Percentiles rank a stretch among this genome's conserved stretches.
These are phyloP conservation scores for Volvox carteri DNA, from an alignment of 163 green algal genomes.

Conservation along the genomic window DNA sequence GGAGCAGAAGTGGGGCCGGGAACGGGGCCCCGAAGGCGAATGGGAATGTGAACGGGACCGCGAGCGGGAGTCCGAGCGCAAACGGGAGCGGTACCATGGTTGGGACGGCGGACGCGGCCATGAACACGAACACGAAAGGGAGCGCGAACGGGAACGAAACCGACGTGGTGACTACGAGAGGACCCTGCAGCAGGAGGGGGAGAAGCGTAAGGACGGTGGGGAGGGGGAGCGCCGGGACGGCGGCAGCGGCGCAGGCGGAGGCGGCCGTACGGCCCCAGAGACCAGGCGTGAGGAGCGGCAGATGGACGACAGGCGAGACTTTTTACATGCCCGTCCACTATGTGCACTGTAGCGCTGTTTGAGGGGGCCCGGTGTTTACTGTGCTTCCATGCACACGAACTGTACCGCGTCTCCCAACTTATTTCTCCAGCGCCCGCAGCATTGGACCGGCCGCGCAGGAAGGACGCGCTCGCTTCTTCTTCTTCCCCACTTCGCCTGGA, in stretches of 20 bases:
- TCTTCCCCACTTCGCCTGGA: no score
- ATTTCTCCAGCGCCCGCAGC: no score
- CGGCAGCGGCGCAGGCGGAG: neutral
- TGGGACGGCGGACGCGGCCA: neutral
- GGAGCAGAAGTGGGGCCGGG: neutral
- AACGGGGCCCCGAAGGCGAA: no score
- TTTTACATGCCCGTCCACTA: no score
- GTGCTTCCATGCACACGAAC: no score
- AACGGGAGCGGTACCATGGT: neutral
- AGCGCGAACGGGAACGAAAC: neutral
- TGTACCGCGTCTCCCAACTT: no score
- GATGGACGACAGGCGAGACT: conserved; percentile 22
- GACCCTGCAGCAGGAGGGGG: neutral
- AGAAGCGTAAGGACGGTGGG: neutral
- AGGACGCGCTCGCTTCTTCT: no score
- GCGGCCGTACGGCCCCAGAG: neutral
- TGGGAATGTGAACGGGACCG: neutral
- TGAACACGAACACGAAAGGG: neutral
- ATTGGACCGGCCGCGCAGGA: no score
- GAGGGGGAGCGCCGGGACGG: conserved; percentile 19
- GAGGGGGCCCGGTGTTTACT: no score
- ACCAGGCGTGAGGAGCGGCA: neutral
- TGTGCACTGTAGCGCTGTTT: no score
- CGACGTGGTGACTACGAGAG: neutral
- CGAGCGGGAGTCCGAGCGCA: neutral